phyloP scores from a whole-genome alignment of 441 rosid species.

The Geranium incanum region DNA sequence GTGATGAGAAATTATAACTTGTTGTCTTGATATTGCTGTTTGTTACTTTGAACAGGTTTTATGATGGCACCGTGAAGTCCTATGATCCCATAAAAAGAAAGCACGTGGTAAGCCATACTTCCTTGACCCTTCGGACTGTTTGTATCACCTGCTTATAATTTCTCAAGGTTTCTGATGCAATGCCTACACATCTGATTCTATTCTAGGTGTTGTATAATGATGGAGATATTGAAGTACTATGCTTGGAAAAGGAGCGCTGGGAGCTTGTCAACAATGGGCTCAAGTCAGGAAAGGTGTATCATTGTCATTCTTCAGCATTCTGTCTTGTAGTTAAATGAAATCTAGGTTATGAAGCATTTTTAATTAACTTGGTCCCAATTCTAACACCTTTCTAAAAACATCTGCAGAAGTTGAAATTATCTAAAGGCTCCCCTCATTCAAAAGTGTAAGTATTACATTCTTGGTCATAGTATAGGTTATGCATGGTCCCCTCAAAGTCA shows the following conservation, averaged over 20 bases:
- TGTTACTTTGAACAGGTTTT: slow-evolving; percentile 62
- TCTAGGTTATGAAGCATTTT: neutral
- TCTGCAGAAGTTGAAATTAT: slow-evolving; percentile 55
- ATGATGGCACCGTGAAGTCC: slow-evolving; percentile 82
- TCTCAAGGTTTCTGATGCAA: neutral
- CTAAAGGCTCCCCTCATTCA: slow-evolving; percentile 34
- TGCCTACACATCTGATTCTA: slow-evolving; percentile 17
- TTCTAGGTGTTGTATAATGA: slow-evolving; percentile 81
- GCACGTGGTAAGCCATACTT: slow-evolving; percentile 69
- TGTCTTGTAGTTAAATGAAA: slow-evolving; percentile 13
- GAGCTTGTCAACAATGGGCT: slow-evolving; percentile 55
- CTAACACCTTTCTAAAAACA: slow-evolving; percentile 23
- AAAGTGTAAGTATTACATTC: slow-evolving; percentile 45
- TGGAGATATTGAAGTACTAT: slow-evolving; percentile 94
- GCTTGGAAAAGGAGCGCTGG: slow-evolving; percentile 89
- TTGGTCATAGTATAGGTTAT: slow-evolving; percentile 7
- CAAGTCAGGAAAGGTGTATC: slow-evolving; percentile 62
- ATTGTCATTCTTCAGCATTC: slow-evolving; percentile 19
- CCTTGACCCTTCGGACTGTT: slow-evolving; percentile 13
- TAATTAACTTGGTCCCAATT: slow-evolving; percentile 16
- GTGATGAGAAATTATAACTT: neutral
- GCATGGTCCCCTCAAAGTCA: neutral
- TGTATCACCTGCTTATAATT: slow-evolving; percentile 7
- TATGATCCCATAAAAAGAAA: slow-evolving; percentile 75
- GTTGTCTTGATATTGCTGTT: slow-evolving; percentile 16